phyloP scores from a whole-genome alignment of 257 asterid genomes.

The Asclepias syriaca region DNA sequence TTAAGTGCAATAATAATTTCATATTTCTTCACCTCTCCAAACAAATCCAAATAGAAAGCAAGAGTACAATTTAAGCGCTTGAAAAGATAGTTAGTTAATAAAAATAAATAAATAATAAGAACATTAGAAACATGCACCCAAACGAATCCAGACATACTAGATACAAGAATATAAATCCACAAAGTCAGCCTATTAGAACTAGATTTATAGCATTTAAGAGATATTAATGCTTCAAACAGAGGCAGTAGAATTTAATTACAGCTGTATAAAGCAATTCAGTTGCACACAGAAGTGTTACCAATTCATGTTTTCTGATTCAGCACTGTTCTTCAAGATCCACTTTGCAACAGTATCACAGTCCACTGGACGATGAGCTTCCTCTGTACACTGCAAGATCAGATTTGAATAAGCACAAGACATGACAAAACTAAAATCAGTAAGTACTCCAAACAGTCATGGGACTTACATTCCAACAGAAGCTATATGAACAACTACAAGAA shows the following conservation, averaged over 20 bases:
- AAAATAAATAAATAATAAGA: background rate
- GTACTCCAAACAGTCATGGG: slow-evolving; percentile 15
- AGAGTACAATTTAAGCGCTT: background rate
- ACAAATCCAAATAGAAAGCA: background rate
- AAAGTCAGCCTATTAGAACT: background rate
- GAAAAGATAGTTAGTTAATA: background rate
- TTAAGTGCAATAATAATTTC: background rate
- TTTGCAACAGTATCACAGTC: slow-evolving; percentile 88
- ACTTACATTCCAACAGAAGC: slow-evolving; percentile 99
- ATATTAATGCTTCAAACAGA: background rate
- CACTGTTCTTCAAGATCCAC: slow-evolving; percentile 94
- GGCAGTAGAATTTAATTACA: too few relatives aligned
- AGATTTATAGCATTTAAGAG: background rate
- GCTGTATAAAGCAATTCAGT: background rate
- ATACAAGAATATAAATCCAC: background rate
- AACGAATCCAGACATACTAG: background rate
- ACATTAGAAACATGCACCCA: background rate
- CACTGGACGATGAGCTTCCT: slow-evolving; percentile 99
- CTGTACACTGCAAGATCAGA: slow-evolving; percentile 68
- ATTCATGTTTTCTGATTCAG: slow-evolving; percentile 99
- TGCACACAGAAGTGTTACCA: slow-evolving; percentile 43
- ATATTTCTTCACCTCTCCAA: background rate
- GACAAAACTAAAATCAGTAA: slow-evolving; percentile 11
- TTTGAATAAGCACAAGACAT: slow-evolving; percentile 15
- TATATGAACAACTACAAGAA: slow-evolving; percentile 77